Percentiles rank a stretch among this genome's conserved stretches.
These are phyloP conservation scores for Chrysoporthe austroafricana DNA, from an alignment of 2,329 filamentous ascomycete species.

Conservation along the genomic window DNA sequence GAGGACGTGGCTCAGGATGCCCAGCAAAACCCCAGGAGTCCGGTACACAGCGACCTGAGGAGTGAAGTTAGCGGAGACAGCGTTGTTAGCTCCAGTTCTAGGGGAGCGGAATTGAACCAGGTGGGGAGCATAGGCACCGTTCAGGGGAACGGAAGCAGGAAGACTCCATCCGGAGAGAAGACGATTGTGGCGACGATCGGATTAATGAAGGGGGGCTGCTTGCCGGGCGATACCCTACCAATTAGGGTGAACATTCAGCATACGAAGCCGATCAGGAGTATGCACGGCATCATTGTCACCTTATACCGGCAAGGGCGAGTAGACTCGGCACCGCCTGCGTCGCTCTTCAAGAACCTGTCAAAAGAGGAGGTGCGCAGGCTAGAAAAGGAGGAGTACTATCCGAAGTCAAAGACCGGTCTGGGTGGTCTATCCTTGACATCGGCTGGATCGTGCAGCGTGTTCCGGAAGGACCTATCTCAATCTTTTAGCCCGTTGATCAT, in stretches of 20 bases:
- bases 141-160: conserved; percentile 41
- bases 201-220: conserved; percentile 77
- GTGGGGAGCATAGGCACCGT: conserved; percentile 52
- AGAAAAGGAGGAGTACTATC: conserved; percentile 83
- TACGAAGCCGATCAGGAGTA: conserved; percentile 85
- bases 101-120: conserved; percentile 47
- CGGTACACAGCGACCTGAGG: conserved; percentile 57
- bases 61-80: conserved; percentile 77
- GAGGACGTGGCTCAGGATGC: conserved; percentile 47
- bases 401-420: conserved; percentile 83
- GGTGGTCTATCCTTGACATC: conserved; percentile 86
- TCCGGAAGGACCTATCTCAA: conserved; percentile 92
- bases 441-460: conserved; percentile 85
- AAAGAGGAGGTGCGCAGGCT: conserved; percentile 68
- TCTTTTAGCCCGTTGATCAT: conserved; percentile 87
- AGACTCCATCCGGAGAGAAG: conserved; percentile 62
- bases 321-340: conserved; percentile 68
- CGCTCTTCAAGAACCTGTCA: conserved; percentile 55
- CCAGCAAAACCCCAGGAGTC: conserved; percentile 44
- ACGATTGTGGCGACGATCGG: conserved; percentile 88
- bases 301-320: conserved; percentile 90
- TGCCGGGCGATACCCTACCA: conserved; percentile 82
- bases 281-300: conserved; percentile 91
- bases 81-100: conserved; percentile 62
- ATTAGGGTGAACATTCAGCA: conserved; percentile 84